Evolutionary conservation across 805 yeast genomes (phyloP).

Genomic region (Saccharomyces cerevisiae): DNA sequence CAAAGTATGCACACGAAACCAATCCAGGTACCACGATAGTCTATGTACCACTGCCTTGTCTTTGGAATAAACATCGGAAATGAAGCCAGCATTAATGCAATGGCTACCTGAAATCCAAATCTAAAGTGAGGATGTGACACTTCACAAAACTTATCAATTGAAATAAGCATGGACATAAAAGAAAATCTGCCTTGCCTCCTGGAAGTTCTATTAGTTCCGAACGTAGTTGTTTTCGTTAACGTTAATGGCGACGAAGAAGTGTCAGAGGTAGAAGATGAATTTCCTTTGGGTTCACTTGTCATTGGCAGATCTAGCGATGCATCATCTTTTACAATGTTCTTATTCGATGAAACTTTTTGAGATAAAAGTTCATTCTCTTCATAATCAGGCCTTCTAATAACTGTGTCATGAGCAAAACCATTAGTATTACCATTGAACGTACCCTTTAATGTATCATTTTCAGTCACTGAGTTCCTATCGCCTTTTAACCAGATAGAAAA

Average conservation of each 20-base stretch:
- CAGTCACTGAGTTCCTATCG: slow-evolving; percentile 19
- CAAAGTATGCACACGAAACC: slow-evolving; percentile 46
- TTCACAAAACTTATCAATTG: slow-evolving; percentile 14
- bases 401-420: slow-evolving; percentile 5
- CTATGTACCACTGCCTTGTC: slow-evolving; percentile 41
- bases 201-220: background rate
- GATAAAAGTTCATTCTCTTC: slow-evolving; percentile 24
- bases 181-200: background rate
- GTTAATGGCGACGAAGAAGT: background rate
- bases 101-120: slow-evolving; percentile 39
- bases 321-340: background rate
- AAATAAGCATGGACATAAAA: slow-evolving; percentile 3
- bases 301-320: slow-evolving; percentile 5
- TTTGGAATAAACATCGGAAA: slow-evolving; percentile 45
- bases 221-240: background rate
- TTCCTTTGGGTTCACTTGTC: slow-evolving; percentile 1
- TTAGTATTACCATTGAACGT: slow-evolving; percentile 8
- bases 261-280: background rate
- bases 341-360: slow-evolving; percentile 12
- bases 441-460: slow-evolving; percentile 33
- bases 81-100: slow-evolving; percentile 40
- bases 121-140: slow-evolving; percentile 32
- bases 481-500: slow-evolving; percentile 33
- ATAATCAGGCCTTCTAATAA: slow-evolving; percentile 19
- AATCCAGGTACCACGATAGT: slow-evolving; percentile 43